Evolutionary conservation across 2,329 filamentous ascomycete species (phyloP).

Genomic region (Magnaporthiopsis incrustans): DNA sequence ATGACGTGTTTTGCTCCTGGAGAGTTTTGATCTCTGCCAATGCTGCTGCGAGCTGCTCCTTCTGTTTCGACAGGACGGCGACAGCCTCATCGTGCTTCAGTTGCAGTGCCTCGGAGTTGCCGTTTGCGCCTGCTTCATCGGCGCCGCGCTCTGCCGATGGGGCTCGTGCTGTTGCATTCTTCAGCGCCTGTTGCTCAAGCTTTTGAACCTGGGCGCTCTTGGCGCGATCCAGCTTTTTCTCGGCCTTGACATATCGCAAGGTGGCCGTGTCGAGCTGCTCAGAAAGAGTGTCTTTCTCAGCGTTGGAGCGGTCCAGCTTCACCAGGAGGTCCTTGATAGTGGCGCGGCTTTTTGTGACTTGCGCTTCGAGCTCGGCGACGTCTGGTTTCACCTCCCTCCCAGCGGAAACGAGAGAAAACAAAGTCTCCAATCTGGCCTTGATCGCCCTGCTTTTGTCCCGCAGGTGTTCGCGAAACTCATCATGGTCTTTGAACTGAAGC

Average conservation of each 20-base stretch:
- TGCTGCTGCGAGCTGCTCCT: constrained; percentile 76
- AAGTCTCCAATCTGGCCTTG: constrained; percentile 60
- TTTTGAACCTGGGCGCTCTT: constrained; percentile 88
- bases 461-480: constrained; percentile 76
- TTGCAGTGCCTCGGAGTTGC: constrained; percentile 59
- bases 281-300: constrained; percentile 77
- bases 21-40: constrained; percentile 61
- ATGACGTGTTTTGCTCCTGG: constrained; percentile 69
- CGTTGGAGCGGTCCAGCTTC: constrained; percentile 65
- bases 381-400: constrained; percentile 55
- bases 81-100: constrained; percentile 69
- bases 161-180: constrained; percentile 49
- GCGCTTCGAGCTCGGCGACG: constrained; percentile 62
- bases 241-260: constrained; percentile 85
- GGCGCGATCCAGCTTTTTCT: constrained; percentile 85
- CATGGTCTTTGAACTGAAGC: constrained; percentile 53
- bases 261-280: constrained; percentile 85
- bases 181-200: constrained; percentile 79
- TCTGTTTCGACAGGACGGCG: constrained; percentile 72
- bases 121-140: constrained; percentile 40
- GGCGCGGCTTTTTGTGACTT: constrained; percentile 67
- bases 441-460: constrained; percentile 69
- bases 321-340: constrained; percentile 74
- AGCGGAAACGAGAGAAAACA: constrained; percentile 52
- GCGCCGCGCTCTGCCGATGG: constrained; percentile 45